These are phyloP conservation scores for Boletus fagicola DNA, from an alignment of 768 basidiomycete genomes.

Conservation along the genomic window DNA sequence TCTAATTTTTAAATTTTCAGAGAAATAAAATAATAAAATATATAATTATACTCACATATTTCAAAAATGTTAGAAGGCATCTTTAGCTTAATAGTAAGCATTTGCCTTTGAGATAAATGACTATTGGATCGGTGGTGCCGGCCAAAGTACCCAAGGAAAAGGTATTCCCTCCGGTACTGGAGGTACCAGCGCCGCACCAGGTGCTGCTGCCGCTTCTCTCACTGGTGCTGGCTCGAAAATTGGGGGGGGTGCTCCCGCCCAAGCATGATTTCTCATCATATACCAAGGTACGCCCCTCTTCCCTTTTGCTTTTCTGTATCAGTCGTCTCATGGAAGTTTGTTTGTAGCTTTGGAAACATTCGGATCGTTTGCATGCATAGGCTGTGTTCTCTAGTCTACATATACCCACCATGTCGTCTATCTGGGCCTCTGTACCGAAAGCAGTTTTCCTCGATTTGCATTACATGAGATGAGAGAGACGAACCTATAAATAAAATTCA, in stretches of 20 bases:
- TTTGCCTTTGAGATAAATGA: too few relatives aligned
- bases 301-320: background rate
- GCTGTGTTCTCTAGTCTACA: background rate
- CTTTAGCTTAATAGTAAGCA: too few relatives aligned
- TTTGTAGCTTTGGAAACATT: background rate
- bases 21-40: too few relatives aligned
- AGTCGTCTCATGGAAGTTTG: background rate
- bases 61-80: too few relatives aligned
- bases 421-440: background rate
- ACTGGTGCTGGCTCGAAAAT: background rate
- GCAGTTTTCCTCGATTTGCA: background rate
- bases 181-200: too few relatives aligned
- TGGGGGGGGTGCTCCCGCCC: background rate
- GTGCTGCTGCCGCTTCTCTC: background rate
- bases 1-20: too few relatives aligned
- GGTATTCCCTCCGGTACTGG: too few relatives aligned
- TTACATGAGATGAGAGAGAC: background rate
- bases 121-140: too few relatives aligned
- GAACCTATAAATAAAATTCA: background rate
- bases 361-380: background rate
- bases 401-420: background rate
- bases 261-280: background rate
- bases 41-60: too few relatives aligned
- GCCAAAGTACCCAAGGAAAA: too few relatives aligned
- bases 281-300: background rate